These are phyloP conservation scores for Elaphomyces granulatus DNA, from an alignment of 495 filamentous ascomycete species.

Conservation along the genomic window DNA sequence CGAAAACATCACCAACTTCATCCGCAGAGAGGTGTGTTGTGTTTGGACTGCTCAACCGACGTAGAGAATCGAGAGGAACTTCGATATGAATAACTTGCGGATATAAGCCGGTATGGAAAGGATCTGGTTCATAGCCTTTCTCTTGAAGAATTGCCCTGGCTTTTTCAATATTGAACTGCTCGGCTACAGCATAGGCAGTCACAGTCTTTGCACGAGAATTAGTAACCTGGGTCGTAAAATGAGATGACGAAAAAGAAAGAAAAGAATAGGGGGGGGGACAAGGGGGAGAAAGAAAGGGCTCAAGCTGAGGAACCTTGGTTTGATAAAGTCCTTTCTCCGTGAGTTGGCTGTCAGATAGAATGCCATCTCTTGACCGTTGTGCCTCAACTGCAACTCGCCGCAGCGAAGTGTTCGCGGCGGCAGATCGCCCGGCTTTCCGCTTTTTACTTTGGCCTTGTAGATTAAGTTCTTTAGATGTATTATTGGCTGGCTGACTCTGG, in stretches of 20 bases:
- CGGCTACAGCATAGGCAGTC: constrained; percentile 71
- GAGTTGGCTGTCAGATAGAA: constrained; percentile 25
- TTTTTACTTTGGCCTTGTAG: constrained; percentile 26
- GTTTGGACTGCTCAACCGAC: constrained; percentile 36
- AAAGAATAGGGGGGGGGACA: too few relatives aligned
- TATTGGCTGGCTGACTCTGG: not conserved
- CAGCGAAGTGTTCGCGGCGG: constrained; percentile 40
- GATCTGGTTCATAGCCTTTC: constrained; percentile 53
- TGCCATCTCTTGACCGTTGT: constrained; percentile 40
- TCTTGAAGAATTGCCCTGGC: constrained; percentile 55
- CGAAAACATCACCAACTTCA: constrained; percentile 75
- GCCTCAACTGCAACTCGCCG: constrained; percentile 45
- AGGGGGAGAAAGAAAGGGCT: not conserved
- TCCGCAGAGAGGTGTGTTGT: constrained; percentile 42
- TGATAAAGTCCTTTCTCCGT: constrained; percentile 29
- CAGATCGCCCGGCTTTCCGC: constrained; percentile 28
- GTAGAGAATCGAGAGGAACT: constrained; percentile 39
- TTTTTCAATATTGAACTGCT: constrained; percentile 66
- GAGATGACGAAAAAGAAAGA: too few relatives aligned
- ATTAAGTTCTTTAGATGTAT: constrained; percentile 10
- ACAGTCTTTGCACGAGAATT: constrained; percentile 39
- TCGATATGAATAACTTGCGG: constrained; percentile 55
- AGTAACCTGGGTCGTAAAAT: too few relatives aligned
- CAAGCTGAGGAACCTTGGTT: constrained; percentile 20
- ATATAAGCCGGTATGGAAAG: constrained; percentile 44